phyloP scores from a whole-genome alignment of 2,329 filamentous ascomycete species.

The Calonectria pauciramosa region DNA sequence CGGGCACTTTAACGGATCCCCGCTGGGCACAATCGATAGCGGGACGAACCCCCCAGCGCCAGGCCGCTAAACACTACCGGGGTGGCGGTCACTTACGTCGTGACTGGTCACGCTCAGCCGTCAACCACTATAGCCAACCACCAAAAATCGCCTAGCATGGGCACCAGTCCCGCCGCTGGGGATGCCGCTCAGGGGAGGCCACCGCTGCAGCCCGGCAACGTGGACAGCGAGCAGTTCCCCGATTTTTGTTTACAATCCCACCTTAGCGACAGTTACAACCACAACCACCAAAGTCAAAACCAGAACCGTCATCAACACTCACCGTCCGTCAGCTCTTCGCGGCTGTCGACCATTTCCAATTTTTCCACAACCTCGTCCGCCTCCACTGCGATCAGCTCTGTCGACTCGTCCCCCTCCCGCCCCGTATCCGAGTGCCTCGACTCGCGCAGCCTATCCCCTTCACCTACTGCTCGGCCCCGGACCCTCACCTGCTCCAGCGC shows the following conservation, averaged over 20 bases:
- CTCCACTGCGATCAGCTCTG: slow-evolving; percentile 41
- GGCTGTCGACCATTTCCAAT: slow-evolving; percentile 45
- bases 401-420: slow-evolving; percentile 37
- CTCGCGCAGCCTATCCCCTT: slow-evolving; percentile 30
- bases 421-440: slow-evolving; percentile 39
- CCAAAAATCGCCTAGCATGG: slow-evolving; percentile 37
- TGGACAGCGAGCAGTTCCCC: slow-evolving; percentile 54
- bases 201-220: slow-evolving; percentile 54
- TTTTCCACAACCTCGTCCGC: slow-evolving; percentile 26
- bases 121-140: slow-evolving; percentile 16
- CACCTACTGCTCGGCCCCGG: slow-evolving; percentile 35
- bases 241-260: slow-evolving; percentile 59
- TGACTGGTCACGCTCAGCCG: slow-evolving; percentile 21
- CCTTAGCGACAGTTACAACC: slow-evolving; percentile 30
- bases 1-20: slow-evolving; percentile 1
- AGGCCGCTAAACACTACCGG: slow-evolving; percentile 10
- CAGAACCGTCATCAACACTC: slow-evolving; percentile 35
- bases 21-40: slow-evolving; percentile 22
- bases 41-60: slow-evolving; percentile 17
- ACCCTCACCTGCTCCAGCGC: slow-evolving; percentile 37
- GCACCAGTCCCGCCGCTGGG: slow-evolving; percentile 31
- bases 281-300: slow-evolving; percentile 16
- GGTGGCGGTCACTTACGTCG: slow-evolving; percentile 17
- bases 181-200: slow-evolving; percentile 43
- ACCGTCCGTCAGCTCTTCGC: slow-evolving; percentile 40